Conservation (phyloP, 192 early-diverging fungal genomes). For the Helicostylum pulchrum region DNA sequence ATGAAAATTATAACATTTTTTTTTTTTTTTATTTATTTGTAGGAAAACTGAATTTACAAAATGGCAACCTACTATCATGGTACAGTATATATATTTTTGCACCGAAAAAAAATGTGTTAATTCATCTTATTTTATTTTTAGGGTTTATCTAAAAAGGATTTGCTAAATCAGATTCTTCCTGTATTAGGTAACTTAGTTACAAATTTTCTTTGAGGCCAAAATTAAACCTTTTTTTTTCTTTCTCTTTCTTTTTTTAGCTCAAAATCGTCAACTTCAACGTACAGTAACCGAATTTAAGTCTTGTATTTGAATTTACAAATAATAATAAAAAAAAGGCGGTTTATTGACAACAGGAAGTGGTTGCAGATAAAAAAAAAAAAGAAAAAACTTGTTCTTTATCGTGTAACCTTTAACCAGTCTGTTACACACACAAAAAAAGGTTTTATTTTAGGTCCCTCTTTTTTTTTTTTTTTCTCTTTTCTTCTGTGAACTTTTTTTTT, state of each 20-base stretch:
- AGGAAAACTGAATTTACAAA: conserved; percentile 18
- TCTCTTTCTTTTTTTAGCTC: conserved; percentile 32
- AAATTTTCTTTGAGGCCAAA: not conserved
- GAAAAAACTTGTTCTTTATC: too few species aligned
- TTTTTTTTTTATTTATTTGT: conserved; percentile 23
- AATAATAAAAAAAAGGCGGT: not conserved
- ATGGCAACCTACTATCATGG: conserved; percentile 29
- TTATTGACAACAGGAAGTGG: too few species aligned
- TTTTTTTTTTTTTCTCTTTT: too few species aligned
- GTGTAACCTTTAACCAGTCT: too few species aligned
- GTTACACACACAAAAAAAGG: too few species aligned
- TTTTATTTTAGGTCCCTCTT: too few species aligned
- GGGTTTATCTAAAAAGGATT: conserved; percentile 57
- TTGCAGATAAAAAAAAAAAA: too few species aligned
- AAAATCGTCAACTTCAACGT: conserved; percentile 63
- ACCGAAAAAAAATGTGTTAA: too few species aligned
- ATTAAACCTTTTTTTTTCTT: not conserved
- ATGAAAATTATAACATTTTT: not conserved
- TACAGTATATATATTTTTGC: conserved; percentile 15
- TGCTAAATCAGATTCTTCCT: conserved; percentile 63
- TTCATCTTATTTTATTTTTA: conserved; percentile 22
- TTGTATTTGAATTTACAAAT: not conserved
- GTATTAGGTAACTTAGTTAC: conserved; percentile 48
- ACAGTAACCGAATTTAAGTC: conserved; percentile 54
- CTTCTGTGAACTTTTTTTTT: not conserved